Percentiles rank a stretch among this genome's conserved stretches.
These are phyloP conservation scores for Pseudodiploospora longispora DNA, from an alignment of 2,329 filamentous ascomycete species.

Conservation along the genomic window DNA sequence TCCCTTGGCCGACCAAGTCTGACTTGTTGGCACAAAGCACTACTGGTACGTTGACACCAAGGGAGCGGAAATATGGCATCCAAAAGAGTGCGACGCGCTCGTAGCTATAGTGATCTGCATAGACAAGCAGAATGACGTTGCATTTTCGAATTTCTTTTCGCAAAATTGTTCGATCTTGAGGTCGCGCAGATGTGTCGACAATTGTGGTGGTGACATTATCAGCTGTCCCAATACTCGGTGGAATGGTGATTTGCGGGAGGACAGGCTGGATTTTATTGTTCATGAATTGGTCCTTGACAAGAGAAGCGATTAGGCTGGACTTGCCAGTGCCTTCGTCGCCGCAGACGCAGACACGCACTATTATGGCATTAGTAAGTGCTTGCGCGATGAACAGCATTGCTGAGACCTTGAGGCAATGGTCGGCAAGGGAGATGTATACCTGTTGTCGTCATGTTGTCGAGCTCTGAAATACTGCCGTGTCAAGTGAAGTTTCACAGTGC, in stretches of 20 bases:
- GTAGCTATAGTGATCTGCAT: constrained; percentile 98
- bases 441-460: no score
- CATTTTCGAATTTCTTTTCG: constrained; percentile 93
- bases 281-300: constrained; percentile 96
- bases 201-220: constrained; percentile 97
- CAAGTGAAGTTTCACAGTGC: no score
- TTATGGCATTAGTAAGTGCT: no score
- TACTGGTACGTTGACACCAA: constrained; percentile 97
- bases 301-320: constrained; percentile 84
- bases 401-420: no score
- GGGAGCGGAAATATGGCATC: constrained; percentile 95
- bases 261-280: constrained; percentile 92
- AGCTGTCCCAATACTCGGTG: constrained; percentile 83
- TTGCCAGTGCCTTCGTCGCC: constrained; percentile 95
- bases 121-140: constrained; percentile 94
- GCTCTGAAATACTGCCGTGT: no score
- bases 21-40: constrained; percentile 96
- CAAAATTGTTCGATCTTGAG: constrained; percentile 82
- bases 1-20: constrained; percentile 69
- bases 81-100: constrained; percentile 94
- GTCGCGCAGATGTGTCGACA: constrained; percentile 91
- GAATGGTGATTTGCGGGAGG: constrained; percentile 89
- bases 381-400: no score
- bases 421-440: no score
- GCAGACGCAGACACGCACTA: constrained; percentile 88